phyloP scores from a whole-genome alignment of 805 yeast genomes.

The Sugiyamaella valdiviana region DNA sequence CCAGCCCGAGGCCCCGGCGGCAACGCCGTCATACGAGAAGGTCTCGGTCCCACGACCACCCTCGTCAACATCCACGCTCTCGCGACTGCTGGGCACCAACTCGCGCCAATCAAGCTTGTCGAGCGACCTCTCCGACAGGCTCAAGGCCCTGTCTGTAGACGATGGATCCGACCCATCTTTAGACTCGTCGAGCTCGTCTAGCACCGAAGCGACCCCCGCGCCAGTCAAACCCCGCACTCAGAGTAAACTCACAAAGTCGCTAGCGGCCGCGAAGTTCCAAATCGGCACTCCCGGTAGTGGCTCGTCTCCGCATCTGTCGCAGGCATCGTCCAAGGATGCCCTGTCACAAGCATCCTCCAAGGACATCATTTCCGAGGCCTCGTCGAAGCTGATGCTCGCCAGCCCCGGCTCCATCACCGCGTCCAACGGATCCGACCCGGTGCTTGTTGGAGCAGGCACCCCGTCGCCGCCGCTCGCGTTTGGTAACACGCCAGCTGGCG shows the following conservation, averaged over 20 bases:
- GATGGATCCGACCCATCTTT: not conserved
- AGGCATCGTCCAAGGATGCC: not conserved
- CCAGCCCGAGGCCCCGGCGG: not conserved
- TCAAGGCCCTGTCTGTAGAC: conserved; percentile 5
- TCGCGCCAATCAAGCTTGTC: conserved; percentile 1
- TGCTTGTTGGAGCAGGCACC: not conserved
- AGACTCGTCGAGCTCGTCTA: not conserved
- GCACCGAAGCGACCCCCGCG: not conserved
- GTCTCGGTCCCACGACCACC: not conserved
- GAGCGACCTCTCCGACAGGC: conserved; percentile 1
- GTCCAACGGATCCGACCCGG: not conserved
- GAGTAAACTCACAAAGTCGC: not conserved
- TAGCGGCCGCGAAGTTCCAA: conserved; percentile 1
- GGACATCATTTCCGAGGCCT: not conserved
- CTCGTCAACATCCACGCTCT: conserved; percentile 8
- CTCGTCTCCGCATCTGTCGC: not conserved
- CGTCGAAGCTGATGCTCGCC: not conserved
- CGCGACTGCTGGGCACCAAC: conserved; percentile 11
- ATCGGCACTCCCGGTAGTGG: not conserved
- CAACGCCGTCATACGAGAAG: not conserved
- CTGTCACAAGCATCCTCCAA: not conserved
- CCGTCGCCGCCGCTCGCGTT: not conserved
- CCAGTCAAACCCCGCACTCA: not conserved
- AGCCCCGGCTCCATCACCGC: not conserved
- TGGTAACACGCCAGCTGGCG: not conserved